A percentile compares a stretch with the other conserved stretches of the same genome.
These are phyloP conservation scores for Mortierella sp. DNA, from an alignment of 371 early-diverging fungal genomes.

Conservation along the genomic window DNA sequence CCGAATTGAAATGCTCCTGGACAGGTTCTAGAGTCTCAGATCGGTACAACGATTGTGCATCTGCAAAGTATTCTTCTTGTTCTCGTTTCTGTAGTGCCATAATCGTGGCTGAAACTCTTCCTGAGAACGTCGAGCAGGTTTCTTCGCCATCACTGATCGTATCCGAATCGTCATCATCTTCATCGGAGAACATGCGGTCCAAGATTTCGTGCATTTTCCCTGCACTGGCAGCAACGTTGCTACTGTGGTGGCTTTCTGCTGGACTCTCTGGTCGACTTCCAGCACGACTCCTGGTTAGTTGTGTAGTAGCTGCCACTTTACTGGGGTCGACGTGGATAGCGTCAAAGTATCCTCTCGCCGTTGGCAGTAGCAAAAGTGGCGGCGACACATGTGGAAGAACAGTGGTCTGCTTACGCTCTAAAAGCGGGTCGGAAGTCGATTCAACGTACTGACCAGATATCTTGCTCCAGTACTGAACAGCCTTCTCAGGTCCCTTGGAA, in stretches of 20 bases:
- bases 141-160: slow-evolving; percentile 40
- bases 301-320: slow-evolving; percentile 1
- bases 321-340: slow-evolving; percentile 12
- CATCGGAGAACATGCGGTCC: slow-evolving; percentile 55
- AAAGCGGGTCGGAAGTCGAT: background rate
- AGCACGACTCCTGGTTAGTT: slow-evolving; percentile 29
- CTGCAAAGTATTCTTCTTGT: slow-evolving; percentile 29
- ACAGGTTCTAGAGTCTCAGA: slow-evolving; percentile 41
- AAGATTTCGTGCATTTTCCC: slow-evolving; percentile 55
- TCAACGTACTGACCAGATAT: slow-evolving; percentile 48
- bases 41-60: slow-evolving; percentile 37
- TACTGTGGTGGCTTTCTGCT: slow-evolving; percentile 45
- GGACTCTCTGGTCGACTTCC: slow-evolving; percentile 50
- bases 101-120: slow-evolving; percentile 48
- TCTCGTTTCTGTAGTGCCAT: slow-evolving; percentile 38
- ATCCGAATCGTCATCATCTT: slow-evolving; percentile 46
- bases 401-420: slow-evolving; percentile 2
- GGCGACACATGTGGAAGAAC: slow-evolving; percentile 9
- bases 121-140: slow-evolving; percentile 47
- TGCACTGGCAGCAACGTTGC: slow-evolving; percentile 41
- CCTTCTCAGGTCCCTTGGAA: slow-evolving; percentile 54
- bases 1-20: slow-evolving; percentile 20
- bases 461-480: slow-evolving; percentile 55
- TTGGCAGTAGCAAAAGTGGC: slow-evolving; percentile 23
- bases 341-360: slow-evolving; percentile 25